A percentile compares a stretch with the other conserved stretches of the same genome.
phyloP scores from a whole-genome alignment of 257 asterid species.

The Paraleonurus japonicus region DNA sequence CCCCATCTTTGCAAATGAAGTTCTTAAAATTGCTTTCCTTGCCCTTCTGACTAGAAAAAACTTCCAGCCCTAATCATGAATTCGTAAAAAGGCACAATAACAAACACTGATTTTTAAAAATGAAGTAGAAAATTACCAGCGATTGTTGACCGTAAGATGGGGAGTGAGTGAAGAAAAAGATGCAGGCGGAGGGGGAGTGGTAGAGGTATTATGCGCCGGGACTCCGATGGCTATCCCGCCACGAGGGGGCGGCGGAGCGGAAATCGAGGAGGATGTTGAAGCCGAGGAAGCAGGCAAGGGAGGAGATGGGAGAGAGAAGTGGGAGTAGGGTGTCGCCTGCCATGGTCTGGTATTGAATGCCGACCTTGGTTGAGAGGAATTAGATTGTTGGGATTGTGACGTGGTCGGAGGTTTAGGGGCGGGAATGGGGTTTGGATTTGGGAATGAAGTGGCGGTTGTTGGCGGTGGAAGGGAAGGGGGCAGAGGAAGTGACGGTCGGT shows the following conservation, averaged over 20 bases:
- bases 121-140: slow-evolving; percentile 37
- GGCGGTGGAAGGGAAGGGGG: slow-evolving; percentile 32
- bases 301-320: slow-evolving; percentile 61
- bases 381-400: slow-evolving; percentile 36
- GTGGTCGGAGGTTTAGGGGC: slow-evolving; percentile 29
- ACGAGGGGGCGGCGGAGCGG: slow-evolving; percentile 46
- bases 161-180: slow-evolving; percentile 63
- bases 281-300: slow-evolving; percentile 54
- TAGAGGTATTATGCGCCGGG: slow-evolving; percentile 64
- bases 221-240: slow-evolving; percentile 83
- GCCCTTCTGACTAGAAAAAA: not conserved
- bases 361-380: slow-evolving; percentile 45
- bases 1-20: not conserved
- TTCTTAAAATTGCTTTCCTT: not conserved
- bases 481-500: slow-evolving; percentile 22
- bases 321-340: slow-evolving; percentile 47
- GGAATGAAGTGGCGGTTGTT: slow-evolving; percentile 32
- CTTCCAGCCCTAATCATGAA: slow-evolving; percentile 9
- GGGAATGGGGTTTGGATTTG: slow-evolving; percentile 33
- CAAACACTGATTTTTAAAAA: not conserved
- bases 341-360: slow-evolving; percentile 60
- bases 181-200: slow-evolving; percentile 50
- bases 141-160: slow-evolving; percentile 66
- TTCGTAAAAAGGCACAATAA: not conserved
- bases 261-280: slow-evolving; percentile 42